These are phyloP conservation scores for Xanthoceras sorbifolium DNA, from an alignment of 345 rosid genomes.

Conservation along the genomic window DNA sequence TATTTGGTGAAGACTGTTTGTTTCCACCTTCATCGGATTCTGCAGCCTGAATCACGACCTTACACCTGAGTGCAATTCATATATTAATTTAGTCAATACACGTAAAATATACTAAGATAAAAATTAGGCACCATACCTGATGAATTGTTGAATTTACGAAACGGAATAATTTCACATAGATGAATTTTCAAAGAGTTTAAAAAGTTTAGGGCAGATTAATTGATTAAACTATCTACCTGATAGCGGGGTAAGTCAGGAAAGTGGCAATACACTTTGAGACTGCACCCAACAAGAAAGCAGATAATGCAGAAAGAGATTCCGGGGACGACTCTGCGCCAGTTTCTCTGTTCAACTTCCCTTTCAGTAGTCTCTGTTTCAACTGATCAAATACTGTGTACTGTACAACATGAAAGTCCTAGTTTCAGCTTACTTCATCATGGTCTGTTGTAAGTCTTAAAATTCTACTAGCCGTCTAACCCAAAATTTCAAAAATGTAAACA, in stretches of 20 bases:
- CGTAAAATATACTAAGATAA: not conserved
- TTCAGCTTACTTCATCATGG: conserved; percentile 23
- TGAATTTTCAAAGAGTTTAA: not conserved
- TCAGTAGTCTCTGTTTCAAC: conserved; percentile 69
- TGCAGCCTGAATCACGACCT: conserved; percentile 85
- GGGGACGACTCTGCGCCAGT: conserved; percentile 45
- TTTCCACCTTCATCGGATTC: conserved; percentile 50
- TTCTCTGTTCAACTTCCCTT: conserved; percentile 32
- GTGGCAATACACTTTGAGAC: conserved; percentile 87
- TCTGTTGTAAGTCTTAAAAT: not conserved
- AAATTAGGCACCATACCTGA: not conserved
- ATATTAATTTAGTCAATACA: not conserved
- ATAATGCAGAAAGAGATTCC: conserved; percentile 69
- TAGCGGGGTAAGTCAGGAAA: conserved; percentile 83
- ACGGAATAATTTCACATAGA: not conserved
- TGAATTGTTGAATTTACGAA: not conserved
- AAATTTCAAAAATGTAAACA: not conserved
- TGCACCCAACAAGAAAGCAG: conserved; percentile 87
- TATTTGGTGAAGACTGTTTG: conserved; percentile 33
- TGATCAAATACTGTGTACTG: conserved; percentile 97
- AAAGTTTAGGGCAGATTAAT: not conserved
- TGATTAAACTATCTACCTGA: conserved; percentile 49
- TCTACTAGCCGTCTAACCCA: not conserved
- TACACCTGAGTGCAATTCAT: conserved; percentile 59
- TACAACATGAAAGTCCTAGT: conserved; percentile 19